A percentile compares a stretch with the other conserved stretches of the same genome.
phyloP scores from a whole-genome alignment of 2,329 filamentous ascomycete genomes.

The Myriosclerotinia curreyana region DNA sequence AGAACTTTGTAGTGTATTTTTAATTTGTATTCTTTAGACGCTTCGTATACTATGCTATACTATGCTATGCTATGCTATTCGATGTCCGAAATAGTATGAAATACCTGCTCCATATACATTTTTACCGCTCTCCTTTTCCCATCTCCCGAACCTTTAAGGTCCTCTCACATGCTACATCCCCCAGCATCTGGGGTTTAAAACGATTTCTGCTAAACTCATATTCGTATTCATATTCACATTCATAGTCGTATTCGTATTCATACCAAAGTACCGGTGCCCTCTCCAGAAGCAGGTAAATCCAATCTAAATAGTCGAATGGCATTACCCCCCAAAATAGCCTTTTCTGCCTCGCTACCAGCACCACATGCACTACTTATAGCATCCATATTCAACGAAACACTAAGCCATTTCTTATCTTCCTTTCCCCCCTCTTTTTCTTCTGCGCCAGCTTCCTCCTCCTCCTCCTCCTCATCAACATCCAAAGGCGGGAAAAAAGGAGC shows the following conservation, averaged over 20 bases:
- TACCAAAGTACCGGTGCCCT: background rate
- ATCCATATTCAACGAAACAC: constrained; percentile 57
- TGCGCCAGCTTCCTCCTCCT: constrained; percentile 58
- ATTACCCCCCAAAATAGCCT: constrained; percentile 59
- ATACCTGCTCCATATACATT: too few species aligned
- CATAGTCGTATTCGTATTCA: too few species aligned
- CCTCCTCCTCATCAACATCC: constrained; percentile 56
- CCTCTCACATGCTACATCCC: too few species aligned
- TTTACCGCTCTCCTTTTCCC: too few species aligned
- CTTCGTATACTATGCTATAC: too few species aligned
- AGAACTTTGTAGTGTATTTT: too few species aligned
- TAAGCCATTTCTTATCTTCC: constrained; percentile 58
- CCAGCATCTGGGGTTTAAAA: background rate
- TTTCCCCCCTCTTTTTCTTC: constrained; percentile 43
- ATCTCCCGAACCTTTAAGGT: too few species aligned
- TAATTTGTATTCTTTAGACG: too few species aligned
- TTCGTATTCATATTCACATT: too few species aligned
- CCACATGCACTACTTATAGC: constrained; percentile 55
- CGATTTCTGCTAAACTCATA: background rate
- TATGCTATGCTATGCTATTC: too few species aligned
- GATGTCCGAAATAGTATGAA: too few species aligned
- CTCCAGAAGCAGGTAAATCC: background rate
- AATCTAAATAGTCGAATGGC: constrained; percentile 52
- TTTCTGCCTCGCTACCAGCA: constrained; percentile 45
- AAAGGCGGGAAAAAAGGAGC: constrained; percentile 84